phyloP scores from a whole-genome alignment of 176 grass and related monocot genomes.

The Juncus inflexus region DNA sequence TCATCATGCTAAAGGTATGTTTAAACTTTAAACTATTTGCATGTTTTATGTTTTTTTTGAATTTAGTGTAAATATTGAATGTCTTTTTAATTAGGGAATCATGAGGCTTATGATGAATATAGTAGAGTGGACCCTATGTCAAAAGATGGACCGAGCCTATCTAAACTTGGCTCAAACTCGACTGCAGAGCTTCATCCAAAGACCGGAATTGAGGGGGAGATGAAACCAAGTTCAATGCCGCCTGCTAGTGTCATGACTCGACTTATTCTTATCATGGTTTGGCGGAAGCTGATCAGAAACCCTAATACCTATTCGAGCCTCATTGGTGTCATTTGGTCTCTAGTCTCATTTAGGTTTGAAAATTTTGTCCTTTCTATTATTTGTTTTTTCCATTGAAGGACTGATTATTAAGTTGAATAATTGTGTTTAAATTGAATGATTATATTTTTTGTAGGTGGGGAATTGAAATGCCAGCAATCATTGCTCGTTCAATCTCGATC shows the following conservation, averaged over 20 bases:
- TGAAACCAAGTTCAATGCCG: constrained; percentile 49
- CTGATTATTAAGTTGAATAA: neutral
- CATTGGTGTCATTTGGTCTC: constrained; percentile 79
- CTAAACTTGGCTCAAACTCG: constrained; percentile 78
- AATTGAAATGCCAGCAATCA: constrained; percentile 83
- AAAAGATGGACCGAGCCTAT: constrained; percentile 57
- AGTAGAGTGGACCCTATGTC: constrained; percentile 22
- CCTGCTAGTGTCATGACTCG: constrained; percentile 83
- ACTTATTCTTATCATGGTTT: constrained; percentile 95
- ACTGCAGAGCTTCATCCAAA: constrained; percentile 77
- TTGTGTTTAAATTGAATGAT: neutral
- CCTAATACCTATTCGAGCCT: constrained; percentile 93
- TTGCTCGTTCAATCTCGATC: constrained; percentile 68
- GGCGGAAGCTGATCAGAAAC: constrained; percentile 92
- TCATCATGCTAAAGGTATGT: constrained; percentile 58
- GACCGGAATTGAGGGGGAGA: constrained; percentile 33
- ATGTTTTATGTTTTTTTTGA: neutral
- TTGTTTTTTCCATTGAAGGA: too few species aligned
- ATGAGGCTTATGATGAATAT: constrained; percentile 27
- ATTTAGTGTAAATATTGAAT: neutral
- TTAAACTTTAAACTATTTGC: neutral
- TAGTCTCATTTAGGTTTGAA: constrained; percentile 72
- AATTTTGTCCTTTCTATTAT: neutral
- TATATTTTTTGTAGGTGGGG: constrained; percentile 44
- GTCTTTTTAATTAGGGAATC: constrained; percentile 14